A percentile compares a stretch with the other conserved stretches of the same genome.
Evolutionary conservation across 805 yeast genomes (phyloP).

Genomic region (Suhomyces vadensis): DNA sequence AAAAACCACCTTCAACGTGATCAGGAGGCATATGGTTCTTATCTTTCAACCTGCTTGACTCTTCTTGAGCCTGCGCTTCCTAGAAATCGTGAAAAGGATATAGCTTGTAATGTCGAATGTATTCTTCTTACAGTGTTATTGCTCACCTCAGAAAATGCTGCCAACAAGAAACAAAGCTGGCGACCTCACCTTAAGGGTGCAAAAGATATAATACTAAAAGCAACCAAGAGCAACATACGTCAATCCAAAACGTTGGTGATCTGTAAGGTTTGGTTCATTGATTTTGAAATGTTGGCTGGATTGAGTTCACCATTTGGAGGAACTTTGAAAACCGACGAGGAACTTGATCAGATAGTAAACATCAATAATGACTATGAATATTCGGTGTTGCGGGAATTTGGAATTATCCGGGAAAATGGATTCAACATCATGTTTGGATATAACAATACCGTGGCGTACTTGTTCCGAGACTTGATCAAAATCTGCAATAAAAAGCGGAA

Average conservation of each 20-base stretch:
- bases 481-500: slow-evolving; percentile 26
- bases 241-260: slow-evolving; percentile 47
- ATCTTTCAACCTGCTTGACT: slow-evolving; percentile 61
- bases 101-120: slow-evolving; percentile 58
- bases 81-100: slow-evolving; percentile 19
- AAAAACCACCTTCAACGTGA: slow-evolving; percentile 48
- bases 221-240: slow-evolving; percentile 34
- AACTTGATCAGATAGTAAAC: slow-evolving; percentile 38
- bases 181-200: slow-evolving; percentile 66
- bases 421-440: slow-evolving; percentile 54
- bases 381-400: slow-evolving; percentile 37
- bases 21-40: slow-evolving; percentile 63
- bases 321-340: slow-evolving; percentile 49
- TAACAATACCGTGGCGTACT: slow-evolving; percentile 38
- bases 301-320: slow-evolving; percentile 57
- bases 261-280: slow-evolving; percentile 58
- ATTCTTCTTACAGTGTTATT: slow-evolving; percentile 66
- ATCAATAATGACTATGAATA: slow-evolving; percentile 32
- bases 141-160: slow-evolving; percentile 61
- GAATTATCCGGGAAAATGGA: slow-evolving; percentile 45
- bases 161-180: slow-evolving; percentile 57
- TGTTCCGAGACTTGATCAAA: slow-evolving; percentile 44
- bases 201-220: slow-evolving; percentile 57
- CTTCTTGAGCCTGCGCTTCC: slow-evolving; percentile 50
- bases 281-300: slow-evolving; percentile 59